These are phyloP conservation scores for Paraphaeosphaeria minitans DNA, from an alignment of 2,329 filamentous ascomycete genomes.

Conservation along the genomic window DNA sequence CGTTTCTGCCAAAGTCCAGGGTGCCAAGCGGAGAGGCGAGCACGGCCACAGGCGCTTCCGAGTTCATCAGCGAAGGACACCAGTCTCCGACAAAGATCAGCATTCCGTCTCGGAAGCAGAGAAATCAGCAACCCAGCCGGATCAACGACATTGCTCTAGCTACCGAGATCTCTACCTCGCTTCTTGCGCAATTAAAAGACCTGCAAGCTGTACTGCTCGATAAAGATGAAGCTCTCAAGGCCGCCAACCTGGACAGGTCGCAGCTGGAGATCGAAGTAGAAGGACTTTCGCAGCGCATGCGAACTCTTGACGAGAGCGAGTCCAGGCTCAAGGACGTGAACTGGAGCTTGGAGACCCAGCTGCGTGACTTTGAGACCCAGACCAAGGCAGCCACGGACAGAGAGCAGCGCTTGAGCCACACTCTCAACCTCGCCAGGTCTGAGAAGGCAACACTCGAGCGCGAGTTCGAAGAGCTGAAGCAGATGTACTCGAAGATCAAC, in stretches of 20 bases:
- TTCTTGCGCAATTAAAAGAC: constrained; percentile 92
- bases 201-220: constrained; percentile 84
- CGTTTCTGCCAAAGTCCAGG: constrained; percentile 81
- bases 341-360: constrained; percentile 92
- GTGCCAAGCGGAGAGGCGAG: constrained; percentile 63
- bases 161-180: constrained; percentile 94
- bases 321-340: constrained; percentile 98
- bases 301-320: constrained; percentile 88
- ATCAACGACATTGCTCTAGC: constrained; percentile 97
- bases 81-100: constrained; percentile 88
- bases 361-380: constrained; percentile 78
- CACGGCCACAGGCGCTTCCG: constrained; percentile 40
- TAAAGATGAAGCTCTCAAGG: constrained; percentile 83
- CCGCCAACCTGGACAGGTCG: constrained; percentile 74
- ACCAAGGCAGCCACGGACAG: constrained; percentile 79
- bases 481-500: constrained; percentile 74
- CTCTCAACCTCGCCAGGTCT: constrained; percentile 68
- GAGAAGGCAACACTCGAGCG: constrained; percentile 81
- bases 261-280: constrained; percentile 83
- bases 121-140: constrained; percentile 86
- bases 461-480: constrained; percentile 88
- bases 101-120: constrained; percentile 83
- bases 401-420: constrained; percentile 79
- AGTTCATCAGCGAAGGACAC: constrained; percentile 80
- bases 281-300: constrained; percentile 77